A percentile compares a stretch with the other conserved stretches of the same genome.
phyloP scores from a whole-genome alignment of 768 basidiomycete genomes.

The Collybiopsis confluens region DNA sequence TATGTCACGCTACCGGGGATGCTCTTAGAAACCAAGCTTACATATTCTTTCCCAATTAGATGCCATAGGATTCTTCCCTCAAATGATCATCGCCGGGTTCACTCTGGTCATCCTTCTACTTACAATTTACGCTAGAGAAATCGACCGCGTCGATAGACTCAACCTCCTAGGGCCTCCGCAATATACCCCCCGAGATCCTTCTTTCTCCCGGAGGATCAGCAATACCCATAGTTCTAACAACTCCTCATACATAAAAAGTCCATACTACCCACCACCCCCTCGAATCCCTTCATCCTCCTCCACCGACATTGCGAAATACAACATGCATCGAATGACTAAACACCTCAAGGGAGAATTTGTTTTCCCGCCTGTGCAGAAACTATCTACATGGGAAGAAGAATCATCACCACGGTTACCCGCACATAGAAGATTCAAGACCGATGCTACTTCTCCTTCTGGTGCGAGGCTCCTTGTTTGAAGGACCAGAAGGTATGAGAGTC shows the following conservation, averaged over 20 bases:
- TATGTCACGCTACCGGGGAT: too few relatives aligned
- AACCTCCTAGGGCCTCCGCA: not conserved
- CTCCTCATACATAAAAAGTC: not conserved
- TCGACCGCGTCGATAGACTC: constrained; percentile 18
- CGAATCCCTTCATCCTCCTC: constrained; percentile 27
- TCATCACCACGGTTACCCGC: not conserved
- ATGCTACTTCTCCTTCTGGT: not conserved
- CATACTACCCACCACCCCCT: constrained; percentile 20
- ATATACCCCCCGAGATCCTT: constrained; percentile 1
- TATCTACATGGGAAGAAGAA: not conserved
- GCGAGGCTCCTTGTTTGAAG: too few relatives aligned
- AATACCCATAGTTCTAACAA: too few relatives aligned
- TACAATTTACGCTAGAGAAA: constrained; percentile 38
- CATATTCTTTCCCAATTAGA: too few relatives aligned
- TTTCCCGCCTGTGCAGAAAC: constrained; percentile 32
- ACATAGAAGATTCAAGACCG: constrained; percentile 6
- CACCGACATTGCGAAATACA: constrained; percentile 31
- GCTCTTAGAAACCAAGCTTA: too few relatives aligned
- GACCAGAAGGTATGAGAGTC: too few relatives aligned
- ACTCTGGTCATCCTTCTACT: constrained; percentile 39
- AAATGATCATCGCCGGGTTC: constrained; percentile 45
- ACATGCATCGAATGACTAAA: constrained; percentile 30
- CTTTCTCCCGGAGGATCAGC: not conserved
- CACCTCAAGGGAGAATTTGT: constrained; percentile 37
- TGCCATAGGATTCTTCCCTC: constrained; percentile 54